phyloP scores from a whole-genome alignment of 139 green algal species.

The Auxenochlorella pyrenoidosa region DNA sequence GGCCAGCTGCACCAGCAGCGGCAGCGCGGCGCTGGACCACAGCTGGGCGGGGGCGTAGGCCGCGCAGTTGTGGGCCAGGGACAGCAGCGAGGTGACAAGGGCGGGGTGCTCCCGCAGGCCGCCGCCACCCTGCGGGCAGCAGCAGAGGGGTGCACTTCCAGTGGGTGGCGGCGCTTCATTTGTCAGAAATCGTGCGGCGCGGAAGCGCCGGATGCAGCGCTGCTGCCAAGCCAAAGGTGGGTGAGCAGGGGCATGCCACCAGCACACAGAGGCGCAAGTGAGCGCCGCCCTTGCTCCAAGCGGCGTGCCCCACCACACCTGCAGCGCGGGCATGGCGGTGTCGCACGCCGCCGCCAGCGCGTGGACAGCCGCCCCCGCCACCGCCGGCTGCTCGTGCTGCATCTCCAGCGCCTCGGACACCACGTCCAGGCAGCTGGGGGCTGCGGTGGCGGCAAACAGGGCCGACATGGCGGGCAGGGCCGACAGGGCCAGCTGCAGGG shows the following conservation, averaged over 20 bases:
- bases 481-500: conserved; percentile 55
- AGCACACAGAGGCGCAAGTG: no score
- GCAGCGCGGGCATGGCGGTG: conserved; percentile 37
- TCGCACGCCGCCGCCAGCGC: conserved; percentile 49
- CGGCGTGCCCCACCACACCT: conserved; percentile 28
- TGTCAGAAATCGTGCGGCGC: no score
- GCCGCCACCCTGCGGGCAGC: conserved; percentile 1
- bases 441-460: conserved; percentile 46
- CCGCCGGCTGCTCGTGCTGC: conserved; percentile 35
- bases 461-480: conserved; percentile 46
- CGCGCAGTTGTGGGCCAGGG: conserved; percentile 64
- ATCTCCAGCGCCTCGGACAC: conserved; percentile 68
- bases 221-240: not conserved
- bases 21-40: conserved; percentile 33
- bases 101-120: conserved; percentile 47
- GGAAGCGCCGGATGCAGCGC: no score
- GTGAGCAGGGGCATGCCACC: no score
- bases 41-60: conserved; percentile 71
- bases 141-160: no score
- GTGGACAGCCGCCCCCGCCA: not conserved
- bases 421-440: conserved; percentile 54
- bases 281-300: not conserved
- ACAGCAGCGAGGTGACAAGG: conserved; percentile 61
- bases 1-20: conserved; percentile 52
- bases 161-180: no score